Conservation (phyloP, 2,329 filamentous ascomycete species). For the Cladorrhinum sp. region DNA sequence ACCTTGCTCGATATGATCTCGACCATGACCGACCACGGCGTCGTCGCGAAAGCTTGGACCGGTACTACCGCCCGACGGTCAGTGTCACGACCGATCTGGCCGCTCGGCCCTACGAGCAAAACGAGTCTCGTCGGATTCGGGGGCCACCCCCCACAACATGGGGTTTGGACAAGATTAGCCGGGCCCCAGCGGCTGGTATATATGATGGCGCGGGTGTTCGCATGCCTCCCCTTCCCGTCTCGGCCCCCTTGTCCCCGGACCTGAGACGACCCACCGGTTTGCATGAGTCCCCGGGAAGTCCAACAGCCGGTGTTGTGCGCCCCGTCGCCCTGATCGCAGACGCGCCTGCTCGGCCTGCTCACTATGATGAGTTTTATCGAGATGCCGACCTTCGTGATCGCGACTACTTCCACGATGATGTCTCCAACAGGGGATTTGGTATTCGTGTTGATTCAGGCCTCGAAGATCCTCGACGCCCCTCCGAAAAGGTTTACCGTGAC, state of each 20-base stretch:
- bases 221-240: constrained; percentile 44
- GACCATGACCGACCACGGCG: constrained; percentile 47
- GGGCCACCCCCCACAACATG: constrained; percentile 67
- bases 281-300: constrained; percentile 36
- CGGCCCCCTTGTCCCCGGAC: constrained; percentile 40
- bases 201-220: constrained; percentile 48
- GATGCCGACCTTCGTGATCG: constrained; percentile 47
- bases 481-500: constrained; percentile 36
- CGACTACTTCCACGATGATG: constrained; percentile 47
- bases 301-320: constrained; percentile 31
- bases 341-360: constrained; percentile 39
- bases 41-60: constrained; percentile 55
- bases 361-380: constrained; percentile 49
- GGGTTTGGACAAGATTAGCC: constrained; percentile 67
- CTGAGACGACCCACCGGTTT: constrained; percentile 33
- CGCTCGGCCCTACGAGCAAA: constrained; percentile 40
- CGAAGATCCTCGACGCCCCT: constrained; percentile 31
- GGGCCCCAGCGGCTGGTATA: constrained; percentile 36
- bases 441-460: constrained; percentile 43
- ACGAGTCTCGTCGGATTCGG: constrained; percentile 34
- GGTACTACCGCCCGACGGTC: constrained; percentile 55
- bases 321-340: constrained; percentile 56
- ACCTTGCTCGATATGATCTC: constrained; percentile 60
- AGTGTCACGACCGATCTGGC: constrained; percentile 48
- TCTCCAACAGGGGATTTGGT: constrained; percentile 50